Evolutionary conservation across 176 grass and related monocot genomes (phyloP), one percentile per base, ranked within the genome.

Genomic region (Oryza meridionalis): DNA sequence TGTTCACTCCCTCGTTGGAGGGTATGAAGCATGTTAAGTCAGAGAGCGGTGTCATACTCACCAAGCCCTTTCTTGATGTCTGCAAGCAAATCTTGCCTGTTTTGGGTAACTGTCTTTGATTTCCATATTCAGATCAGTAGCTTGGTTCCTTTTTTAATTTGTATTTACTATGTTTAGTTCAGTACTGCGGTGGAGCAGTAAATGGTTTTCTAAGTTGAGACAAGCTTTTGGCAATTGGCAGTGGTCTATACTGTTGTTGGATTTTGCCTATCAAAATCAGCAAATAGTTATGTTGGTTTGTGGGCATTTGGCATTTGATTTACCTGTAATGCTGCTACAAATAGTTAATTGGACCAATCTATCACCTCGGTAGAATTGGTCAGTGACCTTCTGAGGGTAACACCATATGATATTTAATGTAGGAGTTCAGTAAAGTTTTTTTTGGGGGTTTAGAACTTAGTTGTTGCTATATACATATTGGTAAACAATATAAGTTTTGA

Each of bases 51-150:
- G 72, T 67, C 61, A 91, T 99, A 65, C 90, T 96, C 77, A 82
- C 88, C 64, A 99, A 99, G 88, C 97, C 89, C 21, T 99, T 99
- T 78, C 93, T 99, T 70, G 93, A 96, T 70, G 97, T 96, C 21
- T 99, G 97, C 97, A 99, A 91, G 51, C 93, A 91, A 76, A 92
- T 99, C 65, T 76, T 99, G 29, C 93, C 97, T 75, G 91, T 97
- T 44, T 83, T 97, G 69, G 92, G 95, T 97, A 91, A 80, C 16
- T 70, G 8, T 7, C 37, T 76, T 59, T 13, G 29, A 27, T 82
- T 81, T 68, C 65, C 71, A 86, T 37, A 85, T 70, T 84, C 43
- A 66, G 86, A 79, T 35, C 77, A 67, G 55, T 77, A 47, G 45
- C 46, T n/a, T 3, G 11, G 9, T 4, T 74, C 7, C 16, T 40